Base-by-base conservation (phyloP, 805 yeast genomes). In the Wickerhamiella slavikovae region DNA sequence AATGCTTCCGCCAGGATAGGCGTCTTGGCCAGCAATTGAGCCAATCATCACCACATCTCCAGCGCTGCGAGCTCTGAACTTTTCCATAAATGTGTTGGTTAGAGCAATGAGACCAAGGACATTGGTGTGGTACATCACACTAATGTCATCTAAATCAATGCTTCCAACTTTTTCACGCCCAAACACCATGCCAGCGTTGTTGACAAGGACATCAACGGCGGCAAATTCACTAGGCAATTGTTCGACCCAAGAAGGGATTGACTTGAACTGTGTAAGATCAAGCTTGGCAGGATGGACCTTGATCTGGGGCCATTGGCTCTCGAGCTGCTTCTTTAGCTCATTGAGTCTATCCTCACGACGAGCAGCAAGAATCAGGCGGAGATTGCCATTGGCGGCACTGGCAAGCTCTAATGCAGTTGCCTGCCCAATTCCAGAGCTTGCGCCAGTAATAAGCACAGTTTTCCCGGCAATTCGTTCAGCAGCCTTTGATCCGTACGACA, bases 371-470 rank as follows among this genome's bases (percentile, higher is more conserved):
- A 80, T 60, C 41, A 80, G 61, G 43, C 74, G 71, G 41, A 75
- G 48, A 9, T 71, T 49, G 19, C 93, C 92, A 28, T 66, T 58
- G 15, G 85, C 60, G 11, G 80, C 78, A 15, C 59, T 69, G 25
- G 93, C 89, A 40, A 79, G 70, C 48, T 83, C 92, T 27, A 62
- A 52, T 11, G 95, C 96, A 8, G 94, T 82, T 31, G 93, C 89
- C 40, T 68, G 69, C 9, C 96, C 98, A 44, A 85, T 85, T 32
- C 96, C 96, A 11, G 93, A 71, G 16, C 93, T 78, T 5, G 96
- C 96, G 37, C 96, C 96, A n/a, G 96, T 79, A 44, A 85, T 74
- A 24, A 85, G 64, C 19, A 79, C 63, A 13, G 71, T 68, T 48
- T 85, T 83, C 28, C 75, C 75, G 15, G 75, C 69, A 20, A 85